phyloP scores from a whole-genome alignment of 805 yeast species.

The Lipomyces spencermartinsiae region DNA sequence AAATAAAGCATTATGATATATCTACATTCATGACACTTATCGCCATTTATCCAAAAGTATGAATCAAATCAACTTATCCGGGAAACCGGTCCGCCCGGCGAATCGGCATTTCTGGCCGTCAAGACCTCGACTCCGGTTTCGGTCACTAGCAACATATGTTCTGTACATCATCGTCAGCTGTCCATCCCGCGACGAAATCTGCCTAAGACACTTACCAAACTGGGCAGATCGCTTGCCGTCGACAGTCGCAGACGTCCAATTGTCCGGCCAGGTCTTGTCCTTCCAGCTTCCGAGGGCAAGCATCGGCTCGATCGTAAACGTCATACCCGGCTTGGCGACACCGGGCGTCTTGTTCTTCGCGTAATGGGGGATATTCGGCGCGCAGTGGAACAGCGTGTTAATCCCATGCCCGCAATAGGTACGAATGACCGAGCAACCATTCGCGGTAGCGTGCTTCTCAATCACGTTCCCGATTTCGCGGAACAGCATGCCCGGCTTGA shows the following conservation, averaged over 20 bases:
- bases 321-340: slow-evolving; percentile 93
- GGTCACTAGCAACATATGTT: slow-evolving; percentile 90
- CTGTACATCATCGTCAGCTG: slow-evolving; percentile 32
- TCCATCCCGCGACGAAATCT: background rate
- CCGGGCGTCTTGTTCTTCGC: slow-evolving; percentile 93
- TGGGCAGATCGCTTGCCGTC: slow-evolving; percentile 94
- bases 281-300: slow-evolving; percentile 80
- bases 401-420: slow-evolving; percentile 95
- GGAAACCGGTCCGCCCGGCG: slow-evolving; percentile 84
- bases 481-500: slow-evolving; percentile 91
- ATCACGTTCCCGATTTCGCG: slow-evolving; percentile 86
- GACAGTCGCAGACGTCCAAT: slow-evolving; percentile 92
- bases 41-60: background rate
- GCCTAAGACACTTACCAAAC: slow-evolving; percentile 55
- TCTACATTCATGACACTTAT: background rate
- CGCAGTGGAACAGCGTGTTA: slow-evolving; percentile 83
- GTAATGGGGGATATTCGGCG: slow-evolving; percentile 93
- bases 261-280: slow-evolving; percentile 94
- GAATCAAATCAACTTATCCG: slow-evolving; percentile 6
- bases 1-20: background rate
- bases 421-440: slow-evolving; percentile 85
- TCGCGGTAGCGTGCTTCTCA: slow-evolving; percentile 80
- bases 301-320: slow-evolving; percentile 98
- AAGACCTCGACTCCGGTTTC: slow-evolving; percentile 92
- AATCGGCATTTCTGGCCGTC: slow-evolving; percentile 75